Base-by-base conservation (phyloP, 179 eudicot genomes). In the Actinidia polygama region DNA sequence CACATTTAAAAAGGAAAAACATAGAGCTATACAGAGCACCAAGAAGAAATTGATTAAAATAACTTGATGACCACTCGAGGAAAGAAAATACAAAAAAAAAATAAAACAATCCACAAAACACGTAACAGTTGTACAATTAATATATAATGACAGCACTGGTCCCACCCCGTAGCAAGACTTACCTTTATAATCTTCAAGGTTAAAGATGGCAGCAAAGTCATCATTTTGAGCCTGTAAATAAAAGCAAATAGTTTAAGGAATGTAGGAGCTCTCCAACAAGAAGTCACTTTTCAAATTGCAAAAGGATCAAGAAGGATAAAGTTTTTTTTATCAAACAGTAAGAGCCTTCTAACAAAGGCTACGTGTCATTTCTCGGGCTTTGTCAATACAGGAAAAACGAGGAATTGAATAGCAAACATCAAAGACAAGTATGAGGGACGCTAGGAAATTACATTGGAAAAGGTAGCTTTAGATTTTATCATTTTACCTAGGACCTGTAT, bases 131-230 rank as follows among this genome's bases (percentile, higher is more conserved):
- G 21, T 19, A 6, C 54, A 9, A 36, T 58, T 14, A 58, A 58
- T 58, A 58, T 36, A 24, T 54, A 7, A 49, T 5, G 21, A 6
- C 68, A 36, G 16, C 67, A 77, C 14, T 30, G 64, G 9, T 14
- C 10, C 19, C 36, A 61, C 14, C 51, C 18, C 40, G 4, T 49
- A 47, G 19, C n/a, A 85, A 78, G 15, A 82, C 87, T 73, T 61
- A 97, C 98, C 98, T 90, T 90, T 97, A 85, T 91, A 95, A 84
- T 97, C 99, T 82, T 97, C 99, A 72, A 97, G 92, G 86, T 93
- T 97, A 78, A 95, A 97, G 63, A 92, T 61, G 77, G 94, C 91
- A 87, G 98, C 89, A 77, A 97, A 97, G 47, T 91, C 94, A 73
- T 89, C 90, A 87, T 91, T 97, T 87, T 97, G 99, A 71, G 93